Base-by-base conservation (phyloP, 2,329 filamentous ascomycete species). In the Neopestalotiopsis clavispora region DNA sequence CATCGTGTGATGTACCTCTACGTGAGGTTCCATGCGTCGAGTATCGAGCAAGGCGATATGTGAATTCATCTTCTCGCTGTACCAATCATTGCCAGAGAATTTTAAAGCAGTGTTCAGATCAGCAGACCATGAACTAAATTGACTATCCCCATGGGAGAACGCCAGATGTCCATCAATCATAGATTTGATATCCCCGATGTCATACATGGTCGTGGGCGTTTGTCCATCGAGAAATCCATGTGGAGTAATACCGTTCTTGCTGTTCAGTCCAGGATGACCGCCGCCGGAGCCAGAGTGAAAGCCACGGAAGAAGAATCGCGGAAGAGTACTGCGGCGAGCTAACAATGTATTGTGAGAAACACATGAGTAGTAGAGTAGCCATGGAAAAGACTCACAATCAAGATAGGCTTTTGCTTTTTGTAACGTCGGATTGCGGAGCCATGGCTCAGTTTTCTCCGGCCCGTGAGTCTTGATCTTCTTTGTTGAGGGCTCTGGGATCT, bases 41-140 rank as follows among this genome's bases (percentile, higher is more conserved):
- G 59, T 42, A 42, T 62, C 59, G 20, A 62, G 14, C 32, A 62
- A 12, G 32, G 59, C 59, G 28, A 62, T 62, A 38, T 62, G 32
- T 28, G 23, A 28, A 28, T 28, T 4, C 23, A 28, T 28, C 3
- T 28, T 28, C 23, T 28, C 23, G 23, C 23, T 28, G 23, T 28
- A 28, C 23, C 23, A 28, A 28, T 28, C 23, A 28, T 28, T 28
- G 20, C 14, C 28, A 42, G 17, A 28, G 23, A 13, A 63, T 5
- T n/a, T 12, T 2, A 63, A 10, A 28, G 40, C 40, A 20, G 30
- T 32, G 12, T 45, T 9, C n/a, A 65, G 62, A 38, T 65, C 62
- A 52, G 40, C 23, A 4, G 40, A 14, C 62, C 62, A 65, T 7
- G 40, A 65, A 49, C 38, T 65, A 20, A 65, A 65, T 4, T 49